Percentiles rank a stretch among this genome's conserved stretches.
Conservation (phyloP, 1,139 yeast genomes). For the Geotrichum bryndzae region DNA sequence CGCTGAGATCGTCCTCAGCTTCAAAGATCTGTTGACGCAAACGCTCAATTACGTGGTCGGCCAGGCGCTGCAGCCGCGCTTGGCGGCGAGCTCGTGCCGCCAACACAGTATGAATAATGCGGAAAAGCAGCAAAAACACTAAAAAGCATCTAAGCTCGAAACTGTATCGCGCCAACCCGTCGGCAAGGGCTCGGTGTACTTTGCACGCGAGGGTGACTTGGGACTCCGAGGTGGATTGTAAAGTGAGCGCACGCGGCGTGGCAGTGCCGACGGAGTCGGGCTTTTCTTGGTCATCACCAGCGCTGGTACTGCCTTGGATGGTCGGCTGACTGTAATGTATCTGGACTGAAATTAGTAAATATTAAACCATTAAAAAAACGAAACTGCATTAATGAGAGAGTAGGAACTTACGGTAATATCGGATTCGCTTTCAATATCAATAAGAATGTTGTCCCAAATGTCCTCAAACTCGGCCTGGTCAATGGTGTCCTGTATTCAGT, state of each 20-base stretch:
- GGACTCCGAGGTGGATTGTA: slow-evolving; percentile 32
- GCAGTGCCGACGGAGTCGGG: not conserved
- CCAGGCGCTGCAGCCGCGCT: slow-evolving; percentile 27
- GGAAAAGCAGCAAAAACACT: not conserved
- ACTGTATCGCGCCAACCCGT: slow-evolving; percentile 11
- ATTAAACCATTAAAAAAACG: not conserved
- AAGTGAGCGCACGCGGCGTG: slow-evolving; percentile 27
- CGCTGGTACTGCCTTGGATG: slow-evolving; percentile 14
- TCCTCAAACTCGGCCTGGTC: slow-evolving; percentile 70
- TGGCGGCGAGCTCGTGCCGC: slow-evolving; percentile 5
- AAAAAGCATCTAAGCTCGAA: slow-evolving; percentile 10
- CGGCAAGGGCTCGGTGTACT: slow-evolving; percentile 2
- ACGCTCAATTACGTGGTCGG: slow-evolving; percentile 29
- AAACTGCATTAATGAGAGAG: slow-evolving; percentile 17
- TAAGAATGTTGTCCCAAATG: slow-evolving; percentile 64
- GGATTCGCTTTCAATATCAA: slow-evolving; percentile 62
- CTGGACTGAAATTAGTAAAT: slow-evolving; percentile 8
- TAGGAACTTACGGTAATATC: slow-evolving; percentile 77
- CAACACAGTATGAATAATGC: slow-evolving; percentile 17
- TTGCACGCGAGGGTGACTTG: slow-evolving; percentile 33
- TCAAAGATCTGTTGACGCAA: slow-evolving; percentile 36
- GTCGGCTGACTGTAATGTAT: slow-evolving; percentile 8
- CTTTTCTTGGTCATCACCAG: not conserved
- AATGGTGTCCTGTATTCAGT: slow-evolving; percentile 35
- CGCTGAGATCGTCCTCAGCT: slow-evolving; percentile 34